Conservation (phyloP, 164 flowering plant genomes). For the Nymphaea colorata region DNA sequence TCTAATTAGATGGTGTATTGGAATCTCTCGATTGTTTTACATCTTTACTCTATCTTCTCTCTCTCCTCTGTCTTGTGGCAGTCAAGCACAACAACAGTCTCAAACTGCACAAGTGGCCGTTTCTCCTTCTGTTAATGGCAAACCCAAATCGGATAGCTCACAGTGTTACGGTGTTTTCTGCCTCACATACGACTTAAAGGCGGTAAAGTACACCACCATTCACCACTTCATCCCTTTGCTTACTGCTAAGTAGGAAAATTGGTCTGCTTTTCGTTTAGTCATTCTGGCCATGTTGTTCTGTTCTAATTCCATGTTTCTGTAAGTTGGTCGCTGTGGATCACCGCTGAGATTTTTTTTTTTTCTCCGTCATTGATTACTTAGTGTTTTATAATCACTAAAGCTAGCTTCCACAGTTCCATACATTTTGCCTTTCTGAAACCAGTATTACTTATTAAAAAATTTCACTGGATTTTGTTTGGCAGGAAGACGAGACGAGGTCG, state of each 20-base stretch:
- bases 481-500: constrained; percentile 88
- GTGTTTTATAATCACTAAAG: background rate
- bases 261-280: background rate
- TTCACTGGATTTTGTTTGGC: constrained; percentile 6
- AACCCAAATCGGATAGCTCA: constrained; percentile 15
- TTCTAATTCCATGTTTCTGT: background rate
- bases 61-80: constrained; percentile 10
- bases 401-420: background rate
- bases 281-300: background rate
- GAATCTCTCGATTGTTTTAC: background rate
- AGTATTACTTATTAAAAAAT: background rate
- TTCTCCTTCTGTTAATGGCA: constrained; percentile 15
- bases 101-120: constrained; percentile 4
- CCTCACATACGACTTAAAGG: constrained; percentile 74
- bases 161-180: constrained; percentile 87
- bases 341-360: background rate
- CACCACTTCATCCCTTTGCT: background rate
- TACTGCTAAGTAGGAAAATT: background rate
- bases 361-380: background rate
- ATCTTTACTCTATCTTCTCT: background rate
- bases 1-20: background rate
- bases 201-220: constrained; percentile 28
- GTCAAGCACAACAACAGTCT: constrained; percentile 36
- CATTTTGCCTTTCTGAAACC: background rate
- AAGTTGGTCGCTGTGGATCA: background rate